Percentiles rank a stretch among this genome's conserved stretches.
phyloP scores from a whole-genome alignment of 2,329 filamentous ascomycete genomes.

The Podosphaera fusca region DNA sequence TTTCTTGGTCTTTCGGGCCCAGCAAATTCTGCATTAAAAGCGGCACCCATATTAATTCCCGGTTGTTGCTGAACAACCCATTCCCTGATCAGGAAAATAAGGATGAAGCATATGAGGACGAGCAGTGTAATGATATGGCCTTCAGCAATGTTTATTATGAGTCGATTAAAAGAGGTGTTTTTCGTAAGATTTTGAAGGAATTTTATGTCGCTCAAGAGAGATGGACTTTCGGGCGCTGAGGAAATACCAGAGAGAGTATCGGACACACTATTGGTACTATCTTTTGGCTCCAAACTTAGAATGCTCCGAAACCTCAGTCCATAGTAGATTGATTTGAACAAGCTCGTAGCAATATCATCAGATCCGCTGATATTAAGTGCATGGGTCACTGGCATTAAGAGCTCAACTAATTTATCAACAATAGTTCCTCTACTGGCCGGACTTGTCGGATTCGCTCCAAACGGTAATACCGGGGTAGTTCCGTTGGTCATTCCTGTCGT shows the following conservation, averaged over 20 bases:
- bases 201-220: constrained; percentile 32
- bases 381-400: constrained; percentile 12
- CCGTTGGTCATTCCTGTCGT: constrained; percentile 11
- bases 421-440: constrained; percentile 18
- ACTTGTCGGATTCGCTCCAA: constrained; percentile 16
- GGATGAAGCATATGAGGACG: constrained; percentile 80
- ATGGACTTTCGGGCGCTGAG: constrained; percentile 10
- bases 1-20: constrained; percentile 19
- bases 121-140: constrained; percentile 83
- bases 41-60: constrained; percentile 56
- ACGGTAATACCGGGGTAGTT: constrained; percentile 13
- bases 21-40: constrained; percentile 30
- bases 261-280: constrained; percentile 4
- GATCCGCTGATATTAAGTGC: constrained; percentile 10
- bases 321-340: constrained; percentile 13
- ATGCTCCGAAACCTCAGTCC: constrained; percentile 8
- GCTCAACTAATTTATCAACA: constrained; percentile 17
- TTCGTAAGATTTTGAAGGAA: constrained; percentile 40
- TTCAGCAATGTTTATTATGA: constrained; percentile 65
- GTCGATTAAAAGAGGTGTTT: constrained; percentile 49
- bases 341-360: constrained; percentile 11
- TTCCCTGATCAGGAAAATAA: constrained; percentile 90
- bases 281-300: constrained; percentile 2
- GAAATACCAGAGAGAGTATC: constrained; percentile 3
- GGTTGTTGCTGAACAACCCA: constrained; percentile 98